Base-by-base conservation (phyloP, 2,329 filamentous ascomycete genomes). In the Fusarium piperis region DNA sequence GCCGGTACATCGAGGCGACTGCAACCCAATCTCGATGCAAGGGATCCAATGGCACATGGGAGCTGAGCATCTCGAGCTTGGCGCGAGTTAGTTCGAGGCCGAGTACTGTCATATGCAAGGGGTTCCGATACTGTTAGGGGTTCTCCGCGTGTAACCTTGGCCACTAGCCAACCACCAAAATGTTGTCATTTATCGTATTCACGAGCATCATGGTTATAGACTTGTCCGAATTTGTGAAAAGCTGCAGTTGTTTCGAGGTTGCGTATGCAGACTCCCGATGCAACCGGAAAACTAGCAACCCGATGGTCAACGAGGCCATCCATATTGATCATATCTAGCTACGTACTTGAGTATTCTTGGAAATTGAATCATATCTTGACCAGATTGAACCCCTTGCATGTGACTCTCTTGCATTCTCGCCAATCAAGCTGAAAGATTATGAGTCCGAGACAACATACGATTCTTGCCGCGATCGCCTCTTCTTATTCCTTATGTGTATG, bases 31-130 rank as follows among this genome's bases (percentile, higher is more conserved):
- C 15, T 72, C 33, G 26, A 66, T 30, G 62, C 69, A 72, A 72
- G 69, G 68, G 69, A 41, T 32, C 30, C 23, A 51, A 59, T 18
- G n/a, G 58, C 58, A 52, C 15, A 44, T 58, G 36, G 38, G 20
- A 36, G 41, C 57, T 20, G 30, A 59, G 56, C 20, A 23, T 26
- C 38, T 28, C 20, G 20, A 36, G 56, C 38, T 33, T 26, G 18
- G 53, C 60, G 68, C 32, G 48, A 51, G 64, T 65, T 52, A 48
- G 30, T 20, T 48, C 32, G 33, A 15, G 23, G 51, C 32, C 51
- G 6, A 36, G 56, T 59, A 62, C 39, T 64, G 30, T 59, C 39
- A 65, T 64, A 68, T 73, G 70, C 67, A 73, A 73, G 70, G 70
- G 59, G 53, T 60, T 70, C 70, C 59, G 63, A 64, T 53, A 18